These are phyloP conservation scores for Boletus fagicola DNA, from an alignment of 768 basidiomycete genomes.

Conservation along the genomic window DNA sequence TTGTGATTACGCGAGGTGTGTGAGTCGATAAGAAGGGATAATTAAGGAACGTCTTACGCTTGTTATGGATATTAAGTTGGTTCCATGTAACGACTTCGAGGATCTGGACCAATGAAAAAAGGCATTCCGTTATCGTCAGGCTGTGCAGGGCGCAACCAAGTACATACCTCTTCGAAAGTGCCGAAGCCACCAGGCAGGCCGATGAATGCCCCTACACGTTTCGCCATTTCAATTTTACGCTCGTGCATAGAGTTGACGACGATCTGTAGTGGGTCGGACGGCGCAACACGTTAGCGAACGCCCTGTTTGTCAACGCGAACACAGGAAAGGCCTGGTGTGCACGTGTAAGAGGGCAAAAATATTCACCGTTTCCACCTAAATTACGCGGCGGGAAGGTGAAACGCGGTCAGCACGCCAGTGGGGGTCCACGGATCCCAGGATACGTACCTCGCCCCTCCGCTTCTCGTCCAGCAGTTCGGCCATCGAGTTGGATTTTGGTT, in stretches of 20 bases:
- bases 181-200: slow-evolving; percentile 93
- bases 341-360: not conserved
- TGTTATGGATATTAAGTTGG: slow-evolving; percentile 82
- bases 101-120: slow-evolving; percentile 43
- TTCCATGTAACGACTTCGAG: slow-evolving; percentile 95
- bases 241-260: slow-evolving; percentile 84
- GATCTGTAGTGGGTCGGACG: slow-evolving; percentile 40
- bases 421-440: not conserved
- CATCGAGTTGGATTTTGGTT: slow-evolving; percentile 19
- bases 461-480: slow-evolving; percentile 31
- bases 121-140: slow-evolving; percentile 4
- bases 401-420: slow-evolving; percentile 12
- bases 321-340: not conserved
- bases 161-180: slow-evolving; percentile 81
- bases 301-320: slow-evolving; percentile 1
- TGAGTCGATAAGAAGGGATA: not conserved
- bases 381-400: not conserved
- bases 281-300: slow-evolving; percentile 7
- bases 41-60: slow-evolving; percentile 51
- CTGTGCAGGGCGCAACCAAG: not conserved
- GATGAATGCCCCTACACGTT: slow-evolving; percentile 74
- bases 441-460: slow-evolving; percentile 36
- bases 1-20: not conserved
- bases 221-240: slow-evolving; percentile 90
- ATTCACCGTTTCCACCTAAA: slow-evolving; percentile 35